Evolutionary conservation across 345 rosid genomes (phyloP), one percentile per base, ranked within the genome.

Genomic region (Eutrema japonicum): DNA sequence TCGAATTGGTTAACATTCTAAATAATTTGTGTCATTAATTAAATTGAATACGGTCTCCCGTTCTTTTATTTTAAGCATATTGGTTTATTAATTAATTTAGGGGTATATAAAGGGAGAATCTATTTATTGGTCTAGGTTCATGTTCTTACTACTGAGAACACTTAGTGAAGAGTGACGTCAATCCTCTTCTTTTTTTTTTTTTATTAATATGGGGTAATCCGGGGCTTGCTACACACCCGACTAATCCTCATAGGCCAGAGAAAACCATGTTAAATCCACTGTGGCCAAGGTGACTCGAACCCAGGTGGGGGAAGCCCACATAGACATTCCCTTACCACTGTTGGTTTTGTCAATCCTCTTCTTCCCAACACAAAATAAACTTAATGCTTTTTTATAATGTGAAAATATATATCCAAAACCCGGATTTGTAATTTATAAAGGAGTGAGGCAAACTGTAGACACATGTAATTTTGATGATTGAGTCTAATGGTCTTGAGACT

Each of bases 121-220:
- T 74, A 37, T 37, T 14, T 37, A 46, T 54, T 42, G 55, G 71
- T 64, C 56, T 64, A 73, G 65, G 71, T 73, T 36, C 71, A 55
- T 65, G 66, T 29, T 73, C 65, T 65, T 26, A 64, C 40, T 26
- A 64, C 40, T 43, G 76, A 56, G 55, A 54, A 63, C 64, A 64
- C 55, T 53, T 10, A 53, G 64, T 54, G 42, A 56, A 55, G 27
- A 38, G 22, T 72, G 70, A 35, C 48, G 54, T 52, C 11, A 43
- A 43, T 42, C 46, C n/a, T n/a, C n/a, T n/a, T 18, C 1, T 18
- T 18, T 18, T 18, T 18, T 18, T 18, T 18, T 18, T 18, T 18
- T 18, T 1, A 18, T 18, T 18, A 18, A 18, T 18, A 18, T 18
- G 22, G 22, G 22, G 22, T 18, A 18, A 18, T 18, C 22, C 22